Percentiles rank a stretch among this genome's conserved stretches.
These are phyloP conservation scores for Kwoniella shandongensis DNA, from an alignment of 768 basidiomycete genomes.

Conservation along the genomic window DNA sequence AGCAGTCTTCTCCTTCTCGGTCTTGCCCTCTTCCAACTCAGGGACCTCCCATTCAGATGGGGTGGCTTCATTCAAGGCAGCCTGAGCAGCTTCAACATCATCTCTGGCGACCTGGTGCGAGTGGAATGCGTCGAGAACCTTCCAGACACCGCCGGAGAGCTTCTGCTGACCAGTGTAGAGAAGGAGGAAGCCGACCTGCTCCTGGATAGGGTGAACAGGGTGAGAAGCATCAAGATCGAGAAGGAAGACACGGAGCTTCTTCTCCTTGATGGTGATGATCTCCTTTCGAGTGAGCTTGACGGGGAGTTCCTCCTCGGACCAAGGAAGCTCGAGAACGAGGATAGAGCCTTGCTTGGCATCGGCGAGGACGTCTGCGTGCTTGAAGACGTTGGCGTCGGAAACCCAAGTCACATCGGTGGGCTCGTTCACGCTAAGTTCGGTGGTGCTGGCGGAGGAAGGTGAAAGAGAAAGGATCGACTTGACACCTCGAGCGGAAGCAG, in stretches of 20 bases:
- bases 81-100: slow-evolving; percentile 66
- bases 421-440: slow-evolving; percentile 58
- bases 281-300: slow-evolving; percentile 65
- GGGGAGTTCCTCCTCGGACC: slow-evolving; percentile 72
- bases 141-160: slow-evolving; percentile 57
- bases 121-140: slow-evolving; percentile 54
- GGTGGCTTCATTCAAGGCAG: slow-evolving; percentile 63
- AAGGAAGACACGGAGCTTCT: slow-evolving; percentile 56
- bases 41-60: slow-evolving; percentile 54
- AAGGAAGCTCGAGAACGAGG: slow-evolving; percentile 72
- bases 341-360: slow-evolving; percentile 65
- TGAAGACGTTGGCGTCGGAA: slow-evolving; percentile 73
- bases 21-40: slow-evolving; percentile 50
- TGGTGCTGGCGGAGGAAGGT: slow-evolving; percentile 37
- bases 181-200: slow-evolving; percentile 77
- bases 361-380: slow-evolving; percentile 70
- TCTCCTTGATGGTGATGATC: slow-evolving; percentile 58
- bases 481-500: slow-evolving; percentile 49
- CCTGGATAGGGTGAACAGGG: slow-evolving; percentile 58
- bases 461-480: slow-evolving; percentile 54
- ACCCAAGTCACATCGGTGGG: slow-evolving; percentile 66
- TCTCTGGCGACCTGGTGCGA: slow-evolving; percentile 54
- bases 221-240: slow-evolving; percentile 56
- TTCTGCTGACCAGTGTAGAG: slow-evolving; percentile 60
- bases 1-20: slow-evolving; percentile 39